A percentile compares a stretch with the other conserved stretches of the same genome.
These are phyloP conservation scores for Melanogaster broomeanus DNA, from an alignment of 768 basidiomycete species.

Conservation along the genomic window DNA sequence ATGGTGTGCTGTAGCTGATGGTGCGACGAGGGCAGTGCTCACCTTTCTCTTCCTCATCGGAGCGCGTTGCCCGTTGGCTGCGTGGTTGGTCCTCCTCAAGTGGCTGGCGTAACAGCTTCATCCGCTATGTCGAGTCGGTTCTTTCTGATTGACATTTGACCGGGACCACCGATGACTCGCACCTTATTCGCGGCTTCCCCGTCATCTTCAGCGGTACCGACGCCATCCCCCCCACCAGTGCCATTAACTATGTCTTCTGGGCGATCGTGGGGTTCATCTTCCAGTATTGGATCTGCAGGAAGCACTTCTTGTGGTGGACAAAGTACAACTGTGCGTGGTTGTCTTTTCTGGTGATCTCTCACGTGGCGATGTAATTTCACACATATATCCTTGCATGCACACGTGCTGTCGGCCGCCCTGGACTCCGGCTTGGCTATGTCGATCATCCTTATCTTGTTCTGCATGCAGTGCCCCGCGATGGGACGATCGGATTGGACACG, in stretches of 20 bases:
- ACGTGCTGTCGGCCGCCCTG: constrained; percentile 69
- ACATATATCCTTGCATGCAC: constrained; percentile 18
- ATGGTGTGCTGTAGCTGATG: background rate
- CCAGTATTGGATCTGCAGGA: constrained; percentile 60
- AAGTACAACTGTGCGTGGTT: no score
- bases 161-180: no score
- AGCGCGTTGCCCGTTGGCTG: constrained; percentile 54
- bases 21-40: constrained; percentile 31
- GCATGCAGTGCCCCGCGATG: constrained; percentile 63
- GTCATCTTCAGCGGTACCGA: constrained; percentile 58
- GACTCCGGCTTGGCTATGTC: no score
- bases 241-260: constrained; percentile 70
- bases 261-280: constrained; percentile 65
- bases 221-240: constrained; percentile 65
- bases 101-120: constrained; percentile 65
- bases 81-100: constrained; percentile 53
- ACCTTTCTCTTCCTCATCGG: constrained; percentile 81
- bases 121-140: constrained; percentile 65
- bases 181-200: constrained; percentile 39
- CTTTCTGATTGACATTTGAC: no score
- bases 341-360: no score
- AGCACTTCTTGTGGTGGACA: constrained; percentile 69
- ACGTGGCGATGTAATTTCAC: constrained; percentile 12
- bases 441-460: constrained; percentile 61
- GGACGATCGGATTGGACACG: constrained; percentile 53